Percentiles rank a stretch among this genome's conserved stretches.
phyloP scores from a whole-genome alignment of 768 basidiomycete genomes.

The Pholiota microspora region DNA sequence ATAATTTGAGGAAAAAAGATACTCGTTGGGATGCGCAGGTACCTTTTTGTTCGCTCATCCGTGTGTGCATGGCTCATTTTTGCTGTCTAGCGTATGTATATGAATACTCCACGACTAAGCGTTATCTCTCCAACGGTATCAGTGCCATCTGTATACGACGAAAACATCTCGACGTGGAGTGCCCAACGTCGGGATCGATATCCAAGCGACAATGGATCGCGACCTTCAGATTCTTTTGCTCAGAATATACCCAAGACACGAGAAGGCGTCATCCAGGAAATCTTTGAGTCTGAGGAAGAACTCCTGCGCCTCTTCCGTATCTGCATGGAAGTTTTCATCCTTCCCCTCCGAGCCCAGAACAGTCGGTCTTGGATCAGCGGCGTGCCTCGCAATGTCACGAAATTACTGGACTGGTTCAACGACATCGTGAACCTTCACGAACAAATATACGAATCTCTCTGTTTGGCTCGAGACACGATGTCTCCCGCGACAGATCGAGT shows the following conservation, averaged over 20 bases:
- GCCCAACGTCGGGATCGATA: too few relatives aligned
- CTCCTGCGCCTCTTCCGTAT: constrained; percentile 67
- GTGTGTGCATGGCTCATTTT: neutral
- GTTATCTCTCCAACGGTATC: constrained; percentile 24
- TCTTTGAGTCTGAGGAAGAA: constrained; percentile 63
- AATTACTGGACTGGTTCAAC: constrained; percentile 86
- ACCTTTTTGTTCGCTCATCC: neutral
- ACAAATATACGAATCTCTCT: constrained; percentile 53
- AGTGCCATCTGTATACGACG: constrained; percentile 14
- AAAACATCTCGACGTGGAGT: neutral
- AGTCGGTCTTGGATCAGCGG: constrained; percentile 78
- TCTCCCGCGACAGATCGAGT: constrained; percentile 38
- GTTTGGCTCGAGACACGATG: constrained; percentile 23
- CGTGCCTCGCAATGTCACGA: constrained; percentile 66
- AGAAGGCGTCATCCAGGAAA: constrained; percentile 40
- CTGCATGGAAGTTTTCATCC: constrained; percentile 71
- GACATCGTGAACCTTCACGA: constrained; percentile 80
- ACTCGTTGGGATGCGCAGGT: neutral
- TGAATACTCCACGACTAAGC: constrained; percentile 20
- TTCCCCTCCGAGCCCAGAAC: constrained; percentile 72
- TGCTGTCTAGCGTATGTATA: neutral
- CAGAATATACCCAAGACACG: constrained; percentile 11
- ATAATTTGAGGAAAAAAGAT: constrained; percentile 18
- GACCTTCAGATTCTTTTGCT: neutral
- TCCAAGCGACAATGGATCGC: too few relatives aligned